Evolutionary conservation across 306 rosid species (phyloP).

Genomic region (Fagus sylvatica): DNA sequence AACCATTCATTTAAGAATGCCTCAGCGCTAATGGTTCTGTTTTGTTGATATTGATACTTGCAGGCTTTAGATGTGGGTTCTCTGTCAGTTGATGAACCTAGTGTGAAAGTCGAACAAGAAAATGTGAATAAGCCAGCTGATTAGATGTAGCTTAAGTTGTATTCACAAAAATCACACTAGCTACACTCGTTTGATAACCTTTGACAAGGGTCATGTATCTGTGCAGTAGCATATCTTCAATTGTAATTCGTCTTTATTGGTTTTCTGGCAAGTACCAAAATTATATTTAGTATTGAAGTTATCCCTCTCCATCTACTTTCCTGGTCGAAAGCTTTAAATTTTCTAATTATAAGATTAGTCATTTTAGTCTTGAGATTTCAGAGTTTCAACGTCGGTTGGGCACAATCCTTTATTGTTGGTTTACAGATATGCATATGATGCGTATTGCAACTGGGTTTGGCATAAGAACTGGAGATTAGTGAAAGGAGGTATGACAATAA

Average conservation of each 20-base stretch:
- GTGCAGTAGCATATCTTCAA: conserved; percentile 12
- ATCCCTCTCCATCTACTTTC: too few species aligned
- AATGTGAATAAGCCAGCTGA: conserved; percentile 51
- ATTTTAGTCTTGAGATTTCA: too few species aligned
- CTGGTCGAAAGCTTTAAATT: too few species aligned
- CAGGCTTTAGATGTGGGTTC: conserved; percentile 67
- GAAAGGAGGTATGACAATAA: too few species aligned
- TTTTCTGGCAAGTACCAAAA: not conserved
- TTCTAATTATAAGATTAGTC: too few species aligned
- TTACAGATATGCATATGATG: too few species aligned
- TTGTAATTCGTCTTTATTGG: not conserved
- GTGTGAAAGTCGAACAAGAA: conserved; percentile 60
- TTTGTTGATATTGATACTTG: conserved; percentile 26
- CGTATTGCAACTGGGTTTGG: not conserved
- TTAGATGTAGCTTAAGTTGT: conserved; percentile 36
- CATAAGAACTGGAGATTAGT: too few species aligned
- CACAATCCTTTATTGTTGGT: too few species aligned
- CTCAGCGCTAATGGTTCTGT: not conserved
- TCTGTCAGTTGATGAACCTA: conserved; percentile 47
- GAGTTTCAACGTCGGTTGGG: too few species aligned
- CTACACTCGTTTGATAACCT: conserved; percentile 18
- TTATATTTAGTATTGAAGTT: not conserved
- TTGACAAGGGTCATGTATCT: conserved; percentile 21
- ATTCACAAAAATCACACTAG: not conserved
- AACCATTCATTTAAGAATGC: conserved; percentile 1